A percentile compares a stretch with the other conserved stretches of the same genome.
Evolutionary conservation across 1,139 yeast genomes (phyloP).

Genomic region (Pichia sp.): DNA sequence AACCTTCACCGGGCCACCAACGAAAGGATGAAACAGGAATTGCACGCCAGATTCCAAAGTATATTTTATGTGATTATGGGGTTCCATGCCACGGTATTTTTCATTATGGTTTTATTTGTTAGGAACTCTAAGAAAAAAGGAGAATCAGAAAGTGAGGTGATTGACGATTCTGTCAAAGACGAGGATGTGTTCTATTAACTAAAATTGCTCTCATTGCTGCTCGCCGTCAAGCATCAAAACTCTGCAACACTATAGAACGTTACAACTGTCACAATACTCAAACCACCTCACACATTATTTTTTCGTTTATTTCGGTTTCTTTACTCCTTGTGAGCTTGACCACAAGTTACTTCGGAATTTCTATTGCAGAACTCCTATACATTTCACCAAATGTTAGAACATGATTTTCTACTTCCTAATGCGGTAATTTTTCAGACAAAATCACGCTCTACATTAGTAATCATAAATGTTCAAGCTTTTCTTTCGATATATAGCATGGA

Average conservation of each 20-base stretch:
- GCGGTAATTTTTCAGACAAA: not conserved
- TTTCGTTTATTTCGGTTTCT: too few relatives aligned
- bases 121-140: not conserved
- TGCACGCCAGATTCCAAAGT: constrained; percentile 12
- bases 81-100: constrained; percentile 4
- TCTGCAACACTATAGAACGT: not conserved
- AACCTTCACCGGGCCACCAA: constrained; percentile 14
- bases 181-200: not conserved
- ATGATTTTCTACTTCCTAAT: too few relatives aligned
- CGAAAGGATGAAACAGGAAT: constrained; percentile 1
- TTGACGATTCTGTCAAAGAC: not conserved
- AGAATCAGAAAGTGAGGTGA: not conserved
- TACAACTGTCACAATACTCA: too few relatives aligned
- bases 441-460: not conserved
- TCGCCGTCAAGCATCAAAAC: not conserved
- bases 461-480: not conserved
- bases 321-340: too few relatives aligned
- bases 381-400: too few relatives aligned
- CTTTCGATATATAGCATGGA: not conserved
- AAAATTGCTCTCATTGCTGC: not conserved
- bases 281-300: too few relatives aligned
- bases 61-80: constrained; percentile 15
- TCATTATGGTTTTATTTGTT: constrained; percentile 14
- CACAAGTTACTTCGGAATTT: too few relatives aligned
- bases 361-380: too few relatives aligned